Percentiles rank a stretch among this genome's conserved stretches.
These are phyloP conservation scores for Pseudogymnoascus sp. DNA, from an alignment of 2,329 filamentous ascomycete genomes.

Conservation along the genomic window DNA sequence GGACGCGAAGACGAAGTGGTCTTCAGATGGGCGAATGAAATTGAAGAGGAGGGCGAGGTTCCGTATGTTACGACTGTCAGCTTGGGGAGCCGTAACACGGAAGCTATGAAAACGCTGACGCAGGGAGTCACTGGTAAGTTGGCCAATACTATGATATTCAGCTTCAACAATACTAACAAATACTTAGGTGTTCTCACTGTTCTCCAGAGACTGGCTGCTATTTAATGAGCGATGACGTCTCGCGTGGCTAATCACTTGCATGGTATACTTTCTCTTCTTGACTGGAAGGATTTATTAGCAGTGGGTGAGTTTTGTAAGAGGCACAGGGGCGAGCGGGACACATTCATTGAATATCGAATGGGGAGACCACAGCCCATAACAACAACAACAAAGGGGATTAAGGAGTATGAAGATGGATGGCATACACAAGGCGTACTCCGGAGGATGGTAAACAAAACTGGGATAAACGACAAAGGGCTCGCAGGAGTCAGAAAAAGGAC, in stretches of 20 bases:
- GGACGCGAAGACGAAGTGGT: slow-evolving; percentile 90
- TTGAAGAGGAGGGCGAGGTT: slow-evolving; percentile 53
- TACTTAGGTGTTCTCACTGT: slow-evolving; percentile 43
- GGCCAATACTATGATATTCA: not conserved
- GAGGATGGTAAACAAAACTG: slow-evolving; percentile 4
- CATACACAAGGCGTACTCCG: slow-evolving; percentile 5
- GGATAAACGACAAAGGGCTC: slow-evolving; percentile 3
- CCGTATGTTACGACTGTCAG: slow-evolving; percentile 77
- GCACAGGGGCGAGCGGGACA: not conserved
- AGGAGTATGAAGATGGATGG: slow-evolving; percentile 5
- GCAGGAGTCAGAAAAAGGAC: slow-evolving; percentile 5
- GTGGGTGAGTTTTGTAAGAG: not conserved
- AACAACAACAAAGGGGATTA: not conserved
- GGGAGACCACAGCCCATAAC: not conserved
- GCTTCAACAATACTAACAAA: not conserved
- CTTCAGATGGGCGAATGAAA: slow-evolving; percentile 85
- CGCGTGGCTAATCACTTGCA: not conserved
- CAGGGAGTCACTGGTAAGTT: slow-evolving; percentile 86
- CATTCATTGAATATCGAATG: not conserved
- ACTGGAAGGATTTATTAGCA: not conserved
- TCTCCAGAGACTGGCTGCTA: slow-evolving; percentile 42
- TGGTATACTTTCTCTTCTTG: not conserved
- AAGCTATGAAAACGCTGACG: slow-evolving; percentile 76
- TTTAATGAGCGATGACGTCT: not conserved
- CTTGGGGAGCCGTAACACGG: slow-evolving; percentile 78